A percentile compares a stretch with the other conserved stretches of the same genome.
These are phyloP conservation scores for Flaveria ramosissima DNA, from an alignment of 129 eudicot genomes.

Conservation along the genomic window DNA sequence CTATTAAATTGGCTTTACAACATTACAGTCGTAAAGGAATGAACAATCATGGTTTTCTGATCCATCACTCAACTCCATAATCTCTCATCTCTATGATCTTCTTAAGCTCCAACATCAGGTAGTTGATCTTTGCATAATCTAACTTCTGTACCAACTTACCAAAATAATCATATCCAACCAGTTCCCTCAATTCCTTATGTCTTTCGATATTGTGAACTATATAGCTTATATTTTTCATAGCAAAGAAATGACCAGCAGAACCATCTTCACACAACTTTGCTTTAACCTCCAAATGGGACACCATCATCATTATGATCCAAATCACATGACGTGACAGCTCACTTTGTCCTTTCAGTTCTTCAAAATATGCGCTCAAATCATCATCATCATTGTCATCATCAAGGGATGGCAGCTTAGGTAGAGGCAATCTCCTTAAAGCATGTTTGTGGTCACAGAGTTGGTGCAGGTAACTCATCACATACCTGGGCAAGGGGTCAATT, in stretches of 20 bases:
- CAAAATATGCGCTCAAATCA: neutral
- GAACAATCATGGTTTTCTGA: too few species aligned
- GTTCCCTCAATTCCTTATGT: constrained; percentile 10
- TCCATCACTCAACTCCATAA: neutral
- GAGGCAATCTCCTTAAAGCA: constrained; percentile 13
- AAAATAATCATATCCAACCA: constrained; percentile 33
- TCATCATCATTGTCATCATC: neutral
- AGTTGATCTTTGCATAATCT: neutral
- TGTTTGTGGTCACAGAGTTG: neutral
- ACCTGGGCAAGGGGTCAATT: constrained; percentile 26
- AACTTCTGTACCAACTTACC: constrained; percentile 18
- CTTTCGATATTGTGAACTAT: constrained; percentile 26
- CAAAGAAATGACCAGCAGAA: constrained; percentile 29
- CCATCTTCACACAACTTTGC: constrained; percentile 16
- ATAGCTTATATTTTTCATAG: constrained; percentile 42
- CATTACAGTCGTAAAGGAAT: neutral
- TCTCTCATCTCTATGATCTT: constrained; percentile 32
- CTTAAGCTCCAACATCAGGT: constrained; percentile 2
- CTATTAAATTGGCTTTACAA: neutral
- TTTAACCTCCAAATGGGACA: constrained; percentile 26
- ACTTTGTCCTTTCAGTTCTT: neutral
- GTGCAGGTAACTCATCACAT: neutral
- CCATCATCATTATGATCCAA: constrained; percentile 35
- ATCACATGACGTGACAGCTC: constrained; percentile 33
- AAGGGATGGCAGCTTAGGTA: constrained; percentile 18